phyloP scores from a whole-genome alignment of 2,329 filamentous ascomycete species.

The Sclerotinia sclerotiorum region DNA sequence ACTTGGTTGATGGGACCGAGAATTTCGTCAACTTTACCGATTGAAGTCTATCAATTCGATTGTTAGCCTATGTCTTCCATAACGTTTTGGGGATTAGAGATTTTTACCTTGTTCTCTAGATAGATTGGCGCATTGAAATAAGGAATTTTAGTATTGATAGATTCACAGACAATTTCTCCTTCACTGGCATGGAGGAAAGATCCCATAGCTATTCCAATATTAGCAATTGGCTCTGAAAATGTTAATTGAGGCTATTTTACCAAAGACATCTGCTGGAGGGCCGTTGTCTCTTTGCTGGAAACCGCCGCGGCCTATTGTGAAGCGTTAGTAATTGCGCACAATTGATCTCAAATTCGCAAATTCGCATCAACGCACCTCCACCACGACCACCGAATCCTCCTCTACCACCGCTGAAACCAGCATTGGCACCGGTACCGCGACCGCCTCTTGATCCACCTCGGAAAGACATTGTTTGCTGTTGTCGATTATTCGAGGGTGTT shows the following conservation, averaged over 20 bases:
- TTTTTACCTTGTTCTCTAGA: conserved; percentile 86
- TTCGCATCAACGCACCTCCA: conserved; percentile 40
- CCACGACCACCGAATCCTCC: conserved; percentile 50
- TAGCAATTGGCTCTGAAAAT: conserved; percentile 25
- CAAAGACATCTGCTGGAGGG: conserved; percentile 60
- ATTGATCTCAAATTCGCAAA: conserved; percentile 23
- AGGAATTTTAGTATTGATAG: conserved; percentile 90
- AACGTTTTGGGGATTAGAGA: too few species aligned
- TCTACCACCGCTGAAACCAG: conserved; percentile 53
- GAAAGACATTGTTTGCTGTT: conserved; percentile 42
- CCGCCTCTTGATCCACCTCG: conserved; percentile 58
- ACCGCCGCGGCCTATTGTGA: conserved; percentile 56
- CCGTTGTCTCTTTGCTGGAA: conserved; percentile 61
- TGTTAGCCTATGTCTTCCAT: background rate
- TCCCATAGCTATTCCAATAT: conserved; percentile 71
- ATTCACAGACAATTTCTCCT: conserved; percentile 97
- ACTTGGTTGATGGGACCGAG: conserved; percentile 97
- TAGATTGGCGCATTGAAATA: conserved; percentile 99
- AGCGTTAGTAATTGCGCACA: conserved; percentile 28
- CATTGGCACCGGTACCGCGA: conserved; percentile 50
- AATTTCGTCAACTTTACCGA: conserved; percentile 98
- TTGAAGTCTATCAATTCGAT: conserved; percentile 58
- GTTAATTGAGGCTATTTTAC: conserved; percentile 41
- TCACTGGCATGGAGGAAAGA: conserved; percentile 92
- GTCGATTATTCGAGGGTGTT: conserved; percentile 27